Evolutionary conservation across 441 rosid species (phyloP).

Genomic region (Geranium incanum): DNA sequence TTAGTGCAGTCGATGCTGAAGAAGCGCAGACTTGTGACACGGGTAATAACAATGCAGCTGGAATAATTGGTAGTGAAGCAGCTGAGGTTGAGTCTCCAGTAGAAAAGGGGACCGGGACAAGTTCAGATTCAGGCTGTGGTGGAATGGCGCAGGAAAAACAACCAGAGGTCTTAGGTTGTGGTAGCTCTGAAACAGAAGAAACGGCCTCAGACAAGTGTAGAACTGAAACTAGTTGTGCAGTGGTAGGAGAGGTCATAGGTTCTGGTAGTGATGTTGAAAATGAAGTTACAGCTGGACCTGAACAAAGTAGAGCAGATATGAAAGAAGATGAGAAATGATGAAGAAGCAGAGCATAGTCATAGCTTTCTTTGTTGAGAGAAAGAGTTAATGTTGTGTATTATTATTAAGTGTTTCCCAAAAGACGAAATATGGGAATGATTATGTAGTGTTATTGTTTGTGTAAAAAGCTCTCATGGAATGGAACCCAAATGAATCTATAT

Average conservation of each 20-base stretch:
- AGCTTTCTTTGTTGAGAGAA: too few relatives aligned
- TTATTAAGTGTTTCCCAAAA: too few relatives aligned
- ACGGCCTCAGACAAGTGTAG: too few relatives aligned
- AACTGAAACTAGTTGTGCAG: background rate
- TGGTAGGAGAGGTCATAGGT: too few relatives aligned
- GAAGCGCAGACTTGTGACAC: background rate
- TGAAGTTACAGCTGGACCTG: background rate
- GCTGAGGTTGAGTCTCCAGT: background rate
- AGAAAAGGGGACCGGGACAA: background rate
- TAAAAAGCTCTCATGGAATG: too few relatives aligned
- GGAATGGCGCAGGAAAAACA: background rate
- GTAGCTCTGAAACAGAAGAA: too few relatives aligned
- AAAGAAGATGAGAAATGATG: too few relatives aligned
- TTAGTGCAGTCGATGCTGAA: background rate
- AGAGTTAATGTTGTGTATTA: too few relatives aligned
- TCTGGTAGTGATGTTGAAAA: background rate
- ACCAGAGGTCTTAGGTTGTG: background rate
- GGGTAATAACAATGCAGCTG: background rate
- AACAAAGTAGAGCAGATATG: background rate
- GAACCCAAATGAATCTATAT: too few relatives aligned
- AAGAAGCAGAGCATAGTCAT: too few relatives aligned
- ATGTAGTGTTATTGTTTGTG: too few relatives aligned
- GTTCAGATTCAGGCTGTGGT: background rate
- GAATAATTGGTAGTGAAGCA: background rate
- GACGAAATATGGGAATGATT: too few relatives aligned